Conservation (phyloP, 495 filamentous ascomycete species). For the Penicillium samsonianum region DNA sequence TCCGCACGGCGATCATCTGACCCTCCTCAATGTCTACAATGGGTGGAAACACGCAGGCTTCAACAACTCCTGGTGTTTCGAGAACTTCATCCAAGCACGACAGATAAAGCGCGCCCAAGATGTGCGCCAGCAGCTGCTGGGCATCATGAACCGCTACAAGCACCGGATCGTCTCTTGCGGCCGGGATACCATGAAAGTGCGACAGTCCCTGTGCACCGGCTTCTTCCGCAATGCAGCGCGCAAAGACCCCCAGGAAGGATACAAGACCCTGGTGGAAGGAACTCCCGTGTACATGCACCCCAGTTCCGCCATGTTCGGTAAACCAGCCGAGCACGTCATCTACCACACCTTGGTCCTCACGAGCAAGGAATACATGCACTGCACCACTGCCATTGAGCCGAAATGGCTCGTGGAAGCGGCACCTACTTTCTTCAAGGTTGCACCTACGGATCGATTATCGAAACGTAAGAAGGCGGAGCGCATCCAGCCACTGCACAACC, state of each 20-base stretch:
- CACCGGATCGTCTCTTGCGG: slow-evolving; percentile 82
- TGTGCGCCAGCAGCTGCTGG: slow-evolving; percentile 85
- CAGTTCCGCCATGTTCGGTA: slow-evolving; percentile 86
- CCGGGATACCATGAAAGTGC: slow-evolving; percentile 79
- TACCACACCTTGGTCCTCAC: slow-evolving; percentile 89
- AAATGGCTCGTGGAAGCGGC: slow-evolving; percentile 91
- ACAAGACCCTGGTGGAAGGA: slow-evolving; percentile 93
- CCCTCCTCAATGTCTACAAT: slow-evolving; percentile 95
- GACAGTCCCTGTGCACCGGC: slow-evolving; percentile 88
- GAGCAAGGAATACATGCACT: slow-evolving; percentile 97
- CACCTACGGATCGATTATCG: slow-evolving; percentile 80
- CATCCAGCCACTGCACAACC: slow-evolving; percentile 92
- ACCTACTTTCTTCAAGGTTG: slow-evolving; percentile 98
- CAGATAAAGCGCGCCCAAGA: slow-evolving; percentile 87
- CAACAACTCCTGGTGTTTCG: slow-evolving; percentile 88
- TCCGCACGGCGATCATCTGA: slow-evolving; percentile 90
- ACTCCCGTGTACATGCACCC: slow-evolving; percentile 96
- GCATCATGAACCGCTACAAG: slow-evolving; percentile 88
- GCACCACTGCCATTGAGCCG: slow-evolving; percentile 86
- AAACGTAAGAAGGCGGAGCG: slow-evolving; percentile 93
- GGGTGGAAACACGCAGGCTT: slow-evolving; percentile 83
- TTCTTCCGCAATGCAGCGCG: slow-evolving; percentile 95
- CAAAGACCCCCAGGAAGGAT: slow-evolving; percentile 94
- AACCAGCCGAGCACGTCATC: slow-evolving; percentile 93
- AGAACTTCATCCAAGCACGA: slow-evolving; percentile 95